These are phyloP conservation scores for Acephala macrosclerotiorum DNA, from an alignment of 2,329 filamentous ascomycete genomes.

Conservation along the genomic window DNA sequence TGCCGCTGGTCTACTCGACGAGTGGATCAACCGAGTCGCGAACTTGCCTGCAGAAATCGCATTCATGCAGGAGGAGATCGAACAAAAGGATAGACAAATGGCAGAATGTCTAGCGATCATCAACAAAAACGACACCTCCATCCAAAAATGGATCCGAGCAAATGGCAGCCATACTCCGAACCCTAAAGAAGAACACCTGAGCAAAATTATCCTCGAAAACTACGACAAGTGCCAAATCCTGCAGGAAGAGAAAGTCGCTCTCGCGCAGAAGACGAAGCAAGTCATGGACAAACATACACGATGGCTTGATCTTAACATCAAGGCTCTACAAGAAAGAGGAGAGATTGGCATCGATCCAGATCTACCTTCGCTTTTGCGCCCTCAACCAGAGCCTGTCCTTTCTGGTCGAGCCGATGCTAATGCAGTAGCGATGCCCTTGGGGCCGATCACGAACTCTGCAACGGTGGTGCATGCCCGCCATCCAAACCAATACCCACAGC, in stretches of 20 bases:
- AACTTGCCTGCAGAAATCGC: conserved; percentile 85
- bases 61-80: conserved; percentile 84
- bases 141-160: conserved; percentile 82
- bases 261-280: conserved; percentile 69
- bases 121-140: conserved; percentile 73
- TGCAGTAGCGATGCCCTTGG: conserved; percentile 33
- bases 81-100: conserved; percentile 78
- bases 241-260: conserved; percentile 76
- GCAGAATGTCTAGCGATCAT: conserved; percentile 73
- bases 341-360: conserved; percentile 61
- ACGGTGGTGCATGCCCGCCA: conserved; percentile 36
- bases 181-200: conserved; percentile 75
- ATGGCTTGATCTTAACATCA: conserved; percentile 69
- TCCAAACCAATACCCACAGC: conserved; percentile 40
- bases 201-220: conserved; percentile 70
- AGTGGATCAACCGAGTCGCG: conserved; percentile 77
- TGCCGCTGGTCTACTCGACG: conserved; percentile 75
- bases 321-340: conserved; percentile 65
- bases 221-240: conserved; percentile 74
- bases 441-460: conserved; percentile 37
- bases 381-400: conserved; percentile 56
- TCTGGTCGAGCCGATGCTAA: conserved; percentile 32
- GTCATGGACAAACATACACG: conserved; percentile 69
- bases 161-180: conserved; percentile 78
- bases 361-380: conserved; percentile 67